phyloP scores from a whole-genome alignment of 352 stramenopile genomes.

The Pythium aquatile region DNA sequence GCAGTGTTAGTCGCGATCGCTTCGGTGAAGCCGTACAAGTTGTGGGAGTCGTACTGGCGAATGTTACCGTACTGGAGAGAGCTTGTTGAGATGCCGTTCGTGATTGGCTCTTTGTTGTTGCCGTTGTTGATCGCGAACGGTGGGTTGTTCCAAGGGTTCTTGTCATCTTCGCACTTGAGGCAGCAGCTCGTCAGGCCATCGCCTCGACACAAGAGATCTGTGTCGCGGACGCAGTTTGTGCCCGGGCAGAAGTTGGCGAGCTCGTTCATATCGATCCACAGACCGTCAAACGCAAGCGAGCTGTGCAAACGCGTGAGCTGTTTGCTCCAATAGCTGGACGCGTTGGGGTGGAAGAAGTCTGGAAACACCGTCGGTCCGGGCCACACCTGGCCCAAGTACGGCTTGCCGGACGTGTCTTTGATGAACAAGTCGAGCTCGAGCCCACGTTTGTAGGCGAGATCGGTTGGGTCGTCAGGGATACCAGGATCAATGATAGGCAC shows the following conservation, averaged over 20 bases:
- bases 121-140: slow-evolving; percentile 64
- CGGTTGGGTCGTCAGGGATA: slow-evolving; percentile 53
- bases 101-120: slow-evolving; percentile 38
- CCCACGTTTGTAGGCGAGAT: slow-evolving; percentile 53
- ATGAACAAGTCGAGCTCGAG: slow-evolving; percentile 74
- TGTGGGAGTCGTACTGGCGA: slow-evolving; percentile 79
- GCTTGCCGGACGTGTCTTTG: slow-evolving; percentile 59
- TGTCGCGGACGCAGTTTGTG: slow-evolving; percentile 34
- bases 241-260: slow-evolving; percentile 73
- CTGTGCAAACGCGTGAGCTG: slow-evolving; percentile 60
- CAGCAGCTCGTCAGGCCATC: slow-evolving; percentile 46
- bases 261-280: slow-evolving; percentile 91
- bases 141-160: slow-evolving; percentile 51
- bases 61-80: slow-evolving; percentile 49
- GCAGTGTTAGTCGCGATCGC: slow-evolving; percentile 56
- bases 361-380: slow-evolving; percentile 76
- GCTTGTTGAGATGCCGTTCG: slow-evolving; percentile 64
- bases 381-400: slow-evolving; percentile 77
- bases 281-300: slow-evolving; percentile 49
- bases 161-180: slow-evolving; percentile 36
- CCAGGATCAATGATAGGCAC: slow-evolving; percentile 82
- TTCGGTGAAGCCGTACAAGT: slow-evolving; percentile 78
- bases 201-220: slow-evolving; percentile 32
- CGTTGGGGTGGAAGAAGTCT: slow-evolving; percentile 78
- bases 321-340: slow-evolving; percentile 60